Evolutionary conservation across 1,139 yeast species (phyloP).

Genomic region (Pneumocystis oryctolagi): DNA sequence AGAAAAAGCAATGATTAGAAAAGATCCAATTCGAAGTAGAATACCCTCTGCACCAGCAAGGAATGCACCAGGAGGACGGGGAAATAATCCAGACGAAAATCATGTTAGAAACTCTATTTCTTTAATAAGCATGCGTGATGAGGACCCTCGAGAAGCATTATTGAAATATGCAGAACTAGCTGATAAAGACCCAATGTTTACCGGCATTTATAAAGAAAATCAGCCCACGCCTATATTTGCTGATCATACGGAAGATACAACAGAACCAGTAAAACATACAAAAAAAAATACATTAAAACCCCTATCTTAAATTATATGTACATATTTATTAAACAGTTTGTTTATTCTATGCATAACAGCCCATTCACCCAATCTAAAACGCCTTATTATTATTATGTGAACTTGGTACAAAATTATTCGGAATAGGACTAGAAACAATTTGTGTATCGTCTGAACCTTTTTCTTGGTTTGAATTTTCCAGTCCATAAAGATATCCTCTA

Average conservation of each 20-base stretch:
- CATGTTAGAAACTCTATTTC: slow-evolving; percentile 1
- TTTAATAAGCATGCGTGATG: slow-evolving; percentile 17
- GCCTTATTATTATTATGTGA: background rate
- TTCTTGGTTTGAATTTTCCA: background rate
- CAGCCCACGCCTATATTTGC: background rate
- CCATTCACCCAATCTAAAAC: background rate
- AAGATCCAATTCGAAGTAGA: slow-evolving; percentile 10
- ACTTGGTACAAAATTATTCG: background rate
- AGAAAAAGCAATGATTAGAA: slow-evolving; percentile 9
- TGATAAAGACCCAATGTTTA: slow-evolving; percentile 19
- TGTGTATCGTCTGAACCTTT: background rate
- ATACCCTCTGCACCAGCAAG: slow-evolving; percentile 8
- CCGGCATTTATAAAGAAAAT: slow-evolving; percentile 7
- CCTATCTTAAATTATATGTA: background rate
- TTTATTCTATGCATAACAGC: background rate
- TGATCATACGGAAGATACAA: background rate
- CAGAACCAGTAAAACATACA: background rate
- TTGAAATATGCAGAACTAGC: slow-evolving; percentile 25
- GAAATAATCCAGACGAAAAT: background rate
- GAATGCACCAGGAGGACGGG: background rate
- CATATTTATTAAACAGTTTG: background rate
- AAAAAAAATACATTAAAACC: background rate
- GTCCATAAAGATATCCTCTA: slow-evolving; percentile 1
- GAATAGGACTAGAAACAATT: background rate
- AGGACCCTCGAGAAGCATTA: slow-evolving; percentile 28